Evolutionary conservation across 2,329 filamentous ascomycete species (phyloP).

Genomic region (Sordariomycetes sp.): DNA sequence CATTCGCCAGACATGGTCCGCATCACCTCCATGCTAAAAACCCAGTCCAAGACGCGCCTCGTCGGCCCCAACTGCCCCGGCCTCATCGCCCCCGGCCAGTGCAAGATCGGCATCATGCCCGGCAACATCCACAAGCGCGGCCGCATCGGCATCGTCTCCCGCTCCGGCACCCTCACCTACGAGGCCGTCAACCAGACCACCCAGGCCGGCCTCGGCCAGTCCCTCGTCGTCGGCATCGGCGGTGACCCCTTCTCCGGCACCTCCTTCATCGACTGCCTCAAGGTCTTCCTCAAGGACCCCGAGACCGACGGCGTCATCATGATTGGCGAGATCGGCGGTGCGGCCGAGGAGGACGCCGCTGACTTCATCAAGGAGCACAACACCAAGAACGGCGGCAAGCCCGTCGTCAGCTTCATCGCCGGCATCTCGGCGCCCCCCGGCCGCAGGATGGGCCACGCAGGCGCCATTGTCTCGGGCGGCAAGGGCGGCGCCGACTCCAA

Average conservation of each 20-base stretch:
- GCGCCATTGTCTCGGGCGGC: slow-evolving; percentile 92
- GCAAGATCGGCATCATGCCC: slow-evolving; percentile 99
- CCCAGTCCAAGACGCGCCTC: slow-evolving; percentile 90
- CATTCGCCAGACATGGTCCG: slow-evolving; percentile 76
- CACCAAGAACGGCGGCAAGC: slow-evolving; percentile 73
- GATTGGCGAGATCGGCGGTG: slow-evolving; percentile 98
- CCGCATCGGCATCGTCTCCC: slow-evolving; percentile 95
- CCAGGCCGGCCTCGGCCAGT: slow-evolving; percentile 91
- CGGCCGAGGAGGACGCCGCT: slow-evolving; percentile 93
- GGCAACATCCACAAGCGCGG: slow-evolving; percentile 99
- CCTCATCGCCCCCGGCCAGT: slow-evolving; percentile 89
- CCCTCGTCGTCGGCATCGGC: slow-evolving; percentile 93
- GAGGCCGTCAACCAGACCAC: slow-evolving; percentile 99
- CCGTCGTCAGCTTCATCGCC: slow-evolving; percentile 94
- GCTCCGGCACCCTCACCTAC: slow-evolving; percentile 96
- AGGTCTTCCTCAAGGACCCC: slow-evolving; percentile 88
- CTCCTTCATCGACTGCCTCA: slow-evolving; percentile 99
- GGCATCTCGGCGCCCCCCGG: slow-evolving; percentile 95
- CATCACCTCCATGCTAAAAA: slow-evolving; percentile 96
- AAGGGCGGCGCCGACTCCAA: slow-evolving; percentile 98
- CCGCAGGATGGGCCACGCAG: slow-evolving; percentile 96
- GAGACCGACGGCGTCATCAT: slow-evolving; percentile 99
- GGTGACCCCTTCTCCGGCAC: slow-evolving; percentile 98
- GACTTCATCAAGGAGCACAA: slow-evolving; percentile 92
- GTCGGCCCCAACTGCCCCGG: slow-evolving; percentile 97